Base-by-base conservation (phyloP, 164 flowering plant species). In the Paratinospora sagittata region DNA sequence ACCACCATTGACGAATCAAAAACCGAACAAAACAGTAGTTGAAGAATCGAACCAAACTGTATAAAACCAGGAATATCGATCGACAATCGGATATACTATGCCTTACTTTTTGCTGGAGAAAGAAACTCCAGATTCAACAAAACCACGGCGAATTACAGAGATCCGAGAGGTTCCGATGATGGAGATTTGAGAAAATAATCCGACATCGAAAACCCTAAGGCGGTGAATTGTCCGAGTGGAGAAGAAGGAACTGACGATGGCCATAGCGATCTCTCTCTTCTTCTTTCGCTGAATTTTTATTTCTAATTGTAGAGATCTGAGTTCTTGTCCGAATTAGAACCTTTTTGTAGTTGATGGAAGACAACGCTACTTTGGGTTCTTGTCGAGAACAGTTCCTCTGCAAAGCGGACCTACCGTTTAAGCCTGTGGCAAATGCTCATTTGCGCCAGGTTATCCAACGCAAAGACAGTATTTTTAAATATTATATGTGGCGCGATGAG, bases 241-340 rank as follows among this genome's bases (percentile, higher is more conserved):
- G 69, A 70, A 27, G 66, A 75, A 64, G 36, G 73, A 73, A 36
- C 73, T 75, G 3, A 77, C 33, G 66, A 80, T 24, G 6, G 80
- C 83, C 83, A 80, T 77, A 49, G 73, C 27, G 45, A 33, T 60
- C 3, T 16, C 0, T 8, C 6, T 11, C 17, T 23, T 9, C 0
- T 8, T 63, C 23, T 33, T 16, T 12, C 55, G 27, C 11, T 49
- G 3, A 6, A 7, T 23, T 8, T 27, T 7, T 8, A 0, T 9
- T 19, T 30, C 21, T 17, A 52, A 52, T 52, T n/a, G 26, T 23
- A 19, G 23, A 19, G 24, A 6, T 55, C 4, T 3, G 61, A n/a
- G 21, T 55, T 4, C 24, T 55, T 55, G 61, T 55, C 61, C 21
- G 61, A 21, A 55, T 8, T 55, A 21, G 21, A 17, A 21, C 58